Base-by-base conservation (phyloP, 257 asterid species). In the Jasminum sambac region DNA sequence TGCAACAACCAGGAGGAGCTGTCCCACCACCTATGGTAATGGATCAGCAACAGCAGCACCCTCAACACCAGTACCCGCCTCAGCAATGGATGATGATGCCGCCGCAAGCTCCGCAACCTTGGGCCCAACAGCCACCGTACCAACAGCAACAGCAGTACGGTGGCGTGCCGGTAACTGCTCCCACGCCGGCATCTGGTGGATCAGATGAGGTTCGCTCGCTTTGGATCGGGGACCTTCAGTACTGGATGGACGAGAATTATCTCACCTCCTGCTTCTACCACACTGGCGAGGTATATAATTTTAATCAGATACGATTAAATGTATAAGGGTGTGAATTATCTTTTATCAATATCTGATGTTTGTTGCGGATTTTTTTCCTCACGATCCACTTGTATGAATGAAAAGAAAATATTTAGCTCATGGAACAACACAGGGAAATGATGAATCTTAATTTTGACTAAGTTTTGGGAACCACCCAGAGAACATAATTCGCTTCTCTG, bases 221-320 rank as follows among this genome's bases (percentile, higher is more conserved):
- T 13, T 91, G 97, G 97, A 86, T 91, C 79, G 97, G 97, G 40
- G 96, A 91, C 68, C 90, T 91, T 72, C 96, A 89, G 89, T 83
- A 75, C 75, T 91, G 95, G 95, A 91, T 91, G 97, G 97, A 91
- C 66, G 97, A 91, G 82, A 84, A 63, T 78, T 91, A 87, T 72
- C 88, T 91, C 41, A 68, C 73, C 30, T 69, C 66, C 52, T 87
- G 92, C 75, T 87, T 91, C 75, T 79, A 63, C 73, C 89, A 79
- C 41, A 89, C 96, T 10, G 96, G 96, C 61, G 96, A 89, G 91
- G 97, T 91, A 75, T 43, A 21, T 55, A 55, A 13, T 21, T 55
- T 19, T 55, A 23, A 19, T 55, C 3, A 55, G 1, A 17, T 6
- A 24, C 3, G 19, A 8, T n/a, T 50, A 17, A 50, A n/a, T 50